Evolutionary conservation across 2,329 filamentous ascomycete species (phyloP).

Genomic region (Tolypocladium album): DNA sequence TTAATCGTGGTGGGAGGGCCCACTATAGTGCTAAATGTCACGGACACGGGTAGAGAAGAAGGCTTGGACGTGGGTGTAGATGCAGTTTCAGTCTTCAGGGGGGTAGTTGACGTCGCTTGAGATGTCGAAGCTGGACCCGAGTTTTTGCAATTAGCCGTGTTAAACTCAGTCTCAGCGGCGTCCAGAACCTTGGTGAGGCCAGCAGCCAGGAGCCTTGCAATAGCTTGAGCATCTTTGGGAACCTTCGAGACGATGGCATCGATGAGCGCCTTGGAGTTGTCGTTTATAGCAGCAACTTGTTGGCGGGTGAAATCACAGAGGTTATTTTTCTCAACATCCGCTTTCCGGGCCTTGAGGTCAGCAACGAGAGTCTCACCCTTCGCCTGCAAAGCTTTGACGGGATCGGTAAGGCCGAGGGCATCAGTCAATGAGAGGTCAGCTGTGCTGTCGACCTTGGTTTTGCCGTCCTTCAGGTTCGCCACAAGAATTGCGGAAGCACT

Average conservation of each 20-base stretch:
- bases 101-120: too few relatives aligned
- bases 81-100: too few relatives aligned
- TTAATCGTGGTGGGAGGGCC: background rate
- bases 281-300: slow-evolving; percentile 13
- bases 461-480: slow-evolving; percentile 8
- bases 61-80: too few relatives aligned
- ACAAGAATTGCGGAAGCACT: slow-evolving; percentile 9
- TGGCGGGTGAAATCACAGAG: slow-evolving; percentile 14
- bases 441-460: slow-evolving; percentile 4
- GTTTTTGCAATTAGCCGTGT: slow-evolving; percentile 16
- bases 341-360: slow-evolving; percentile 15
- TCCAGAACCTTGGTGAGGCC: slow-evolving; percentile 11
- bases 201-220: slow-evolving; percentile 13
- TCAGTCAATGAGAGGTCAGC: slow-evolving; percentile 4
- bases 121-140: background rate
- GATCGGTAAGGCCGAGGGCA: slow-evolving; percentile 5
- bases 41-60: too few relatives aligned
- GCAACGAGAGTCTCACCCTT: slow-evolving; percentile 12
- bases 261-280: slow-evolving; percentile 14
- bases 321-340: slow-evolving; percentile 12
- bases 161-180: slow-evolving; percentile 12
- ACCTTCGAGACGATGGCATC: slow-evolving; percentile 17
- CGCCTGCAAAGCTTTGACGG: slow-evolving; percentile 11
- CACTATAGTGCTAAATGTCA: too few relatives aligned
- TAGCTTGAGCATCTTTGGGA: slow-evolving; percentile 12